Base-by-base conservation (phyloP, 2,329 filamentous ascomycete genomes). In the Diaporthe citrichinensis region DNA sequence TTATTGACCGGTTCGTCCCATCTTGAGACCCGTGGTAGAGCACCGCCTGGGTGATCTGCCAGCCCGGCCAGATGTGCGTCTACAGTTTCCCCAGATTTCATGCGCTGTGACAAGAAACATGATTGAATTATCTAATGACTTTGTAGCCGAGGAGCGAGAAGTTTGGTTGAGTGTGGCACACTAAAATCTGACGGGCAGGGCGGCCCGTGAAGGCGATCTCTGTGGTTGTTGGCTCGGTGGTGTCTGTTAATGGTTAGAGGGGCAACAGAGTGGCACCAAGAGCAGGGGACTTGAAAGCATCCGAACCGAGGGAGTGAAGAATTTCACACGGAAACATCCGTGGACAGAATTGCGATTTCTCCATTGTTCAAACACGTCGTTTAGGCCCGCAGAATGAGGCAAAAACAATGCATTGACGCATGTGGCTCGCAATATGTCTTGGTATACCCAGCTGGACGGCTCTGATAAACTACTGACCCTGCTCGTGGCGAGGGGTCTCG, bases 161-260 rank as follows among this genome's bases (percentile, higher is more conserved):
- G 65, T 68, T 39, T 53, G 46, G 65, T 68, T 39, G 46, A 46
- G 65, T 68, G 65, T 53, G 65, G 46, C 65, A 68, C 31, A 68
- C 62, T 53, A 68, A 68, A 68, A 39, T 68, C 62, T 68, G 62
- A 68, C 62, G 46, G 62, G 62, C 62, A 68, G 44, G 46, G 34
- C 65, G 65, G 65, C 46, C 65, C 46, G 65, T 53, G 15, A 25
- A 53, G 65, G 46, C 65, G 46, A 68, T 53, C 65, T 39, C 31
- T 55, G 7, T 51, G 23, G 31, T 51, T 34, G 46, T 39, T 68
- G 46, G 46, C 36, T 51, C 31, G 23, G 65, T 39, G 34, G 34
- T 31, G 23, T 23, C 65, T 55, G 46, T 55, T 53, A 41, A 55
- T 55, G 65, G 34, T 23, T 55, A 55, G 44, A 25, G 28, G 62